Percentiles rank a stretch among this genome's conserved stretches.
Evolutionary conservation across 257 asterid species (phyloP).

Genomic region (Fraxinus excelsior): DNA sequence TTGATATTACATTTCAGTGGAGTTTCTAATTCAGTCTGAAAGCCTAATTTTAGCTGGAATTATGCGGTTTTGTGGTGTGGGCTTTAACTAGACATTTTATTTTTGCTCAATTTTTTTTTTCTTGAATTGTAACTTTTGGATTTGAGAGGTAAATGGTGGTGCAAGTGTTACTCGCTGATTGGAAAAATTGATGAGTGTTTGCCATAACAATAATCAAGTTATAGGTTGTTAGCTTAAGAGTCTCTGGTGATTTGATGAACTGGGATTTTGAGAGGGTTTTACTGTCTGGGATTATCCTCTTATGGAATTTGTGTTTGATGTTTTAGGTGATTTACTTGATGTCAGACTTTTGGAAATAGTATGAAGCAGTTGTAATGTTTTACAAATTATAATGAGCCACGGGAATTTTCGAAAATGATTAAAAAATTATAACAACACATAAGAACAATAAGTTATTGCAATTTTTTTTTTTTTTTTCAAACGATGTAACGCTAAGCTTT

Average conservation of each 20-base stretch:
- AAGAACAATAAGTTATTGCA: neutral
- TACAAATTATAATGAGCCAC: neutral
- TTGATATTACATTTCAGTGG: neutral
- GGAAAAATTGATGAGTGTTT: neutral
- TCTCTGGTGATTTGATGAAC: neutral
- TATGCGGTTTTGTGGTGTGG: neutral
- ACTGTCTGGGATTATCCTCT: neutral
- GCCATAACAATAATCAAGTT: neutral
- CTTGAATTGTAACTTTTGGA: slow-evolving; percentile 4
- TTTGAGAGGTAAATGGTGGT: slow-evolving; percentile 17
- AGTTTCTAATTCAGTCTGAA: neutral
- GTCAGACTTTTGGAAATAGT: neutral
- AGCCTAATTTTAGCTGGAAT: neutral
- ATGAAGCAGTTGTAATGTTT: neutral
- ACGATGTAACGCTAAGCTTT: neutral
- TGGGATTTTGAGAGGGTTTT: slow-evolving; percentile 2
- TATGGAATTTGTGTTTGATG: neutral
- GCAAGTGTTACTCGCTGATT: neutral
- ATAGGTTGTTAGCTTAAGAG: slow-evolving; percentile 1
- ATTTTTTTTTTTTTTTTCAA: neutral
- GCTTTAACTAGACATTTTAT: neutral
- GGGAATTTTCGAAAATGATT: neutral
- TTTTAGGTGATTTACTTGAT: neutral
- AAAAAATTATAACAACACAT: neutral
- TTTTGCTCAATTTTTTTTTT: neutral